These are phyloP conservation scores for Ailanthus altissimus DNA, from an alignment of 345 rosid species.

Conservation along the genomic window DNA sequence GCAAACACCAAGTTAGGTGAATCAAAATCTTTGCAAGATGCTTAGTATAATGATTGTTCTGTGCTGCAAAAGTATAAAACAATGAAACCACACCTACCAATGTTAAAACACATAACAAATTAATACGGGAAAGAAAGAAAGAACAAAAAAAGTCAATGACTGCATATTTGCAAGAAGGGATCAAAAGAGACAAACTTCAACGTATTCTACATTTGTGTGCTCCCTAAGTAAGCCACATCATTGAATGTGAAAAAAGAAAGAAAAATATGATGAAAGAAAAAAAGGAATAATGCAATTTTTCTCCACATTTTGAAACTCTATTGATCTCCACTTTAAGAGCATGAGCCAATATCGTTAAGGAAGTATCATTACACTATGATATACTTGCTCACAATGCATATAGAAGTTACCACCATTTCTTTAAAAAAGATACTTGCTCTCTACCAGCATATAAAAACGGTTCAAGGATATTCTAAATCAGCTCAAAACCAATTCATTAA, in stretches of 20 bases:
- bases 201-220: not conserved
- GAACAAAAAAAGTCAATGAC: not conserved
- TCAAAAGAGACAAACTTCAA: not conserved
- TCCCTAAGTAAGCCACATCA: not conserved
- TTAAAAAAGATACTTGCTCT: not conserved
- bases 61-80: slow-evolving; percentile 47
- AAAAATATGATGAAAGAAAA: not conserved
- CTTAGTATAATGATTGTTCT: slow-evolving; percentile 72
- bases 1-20: slow-evolving; percentile 79
- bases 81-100: not conserved
- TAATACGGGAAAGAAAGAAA: too few relatives aligned
- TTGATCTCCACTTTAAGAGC: not conserved
- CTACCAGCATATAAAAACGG: not conserved
- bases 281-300: not conserved
- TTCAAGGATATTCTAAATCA: not conserved
- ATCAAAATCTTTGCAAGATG: slow-evolving; percentile 88
- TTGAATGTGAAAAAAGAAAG: too few relatives aligned
- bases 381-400: not conserved
- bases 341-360: not conserved
- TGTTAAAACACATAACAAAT: not conserved
- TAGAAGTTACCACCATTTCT: too few relatives aligned
- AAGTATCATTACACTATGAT: not conserved
- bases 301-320: not conserved
- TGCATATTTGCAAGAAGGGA: not conserved
- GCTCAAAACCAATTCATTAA: not conserved